phyloP scores from a whole-genome alignment of 148 eudicot genomes.

The Rhododendron ferrugineum region DNA sequence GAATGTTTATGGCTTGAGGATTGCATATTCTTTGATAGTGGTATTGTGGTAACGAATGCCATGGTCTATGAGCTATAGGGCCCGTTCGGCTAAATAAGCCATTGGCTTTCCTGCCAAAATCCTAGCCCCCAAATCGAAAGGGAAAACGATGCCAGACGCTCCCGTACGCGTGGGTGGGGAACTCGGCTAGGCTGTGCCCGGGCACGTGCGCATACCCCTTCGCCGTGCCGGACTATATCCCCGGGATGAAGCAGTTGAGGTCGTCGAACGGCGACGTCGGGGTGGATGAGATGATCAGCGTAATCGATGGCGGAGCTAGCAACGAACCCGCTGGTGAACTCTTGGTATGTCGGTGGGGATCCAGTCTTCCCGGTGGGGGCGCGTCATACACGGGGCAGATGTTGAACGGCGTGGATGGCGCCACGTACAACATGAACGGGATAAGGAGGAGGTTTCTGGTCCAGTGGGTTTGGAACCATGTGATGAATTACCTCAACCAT shows the following conservation, averaged over 20 bases:
- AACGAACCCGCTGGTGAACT: slow-evolving; percentile 73
- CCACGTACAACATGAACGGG: slow-evolving; percentile 84
- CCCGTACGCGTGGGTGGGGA: slow-evolving; percentile 94
- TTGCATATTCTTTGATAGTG: no score
- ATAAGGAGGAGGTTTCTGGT: no score
- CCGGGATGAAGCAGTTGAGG: slow-evolving; percentile 49
- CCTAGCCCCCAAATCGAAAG: no score
- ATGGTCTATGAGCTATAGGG: no score
- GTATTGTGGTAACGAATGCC: no score
- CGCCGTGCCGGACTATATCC: slow-evolving; percentile 60
- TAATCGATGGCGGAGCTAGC: slow-evolving; percentile 73
- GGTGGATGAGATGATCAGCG: slow-evolving; percentile 88
- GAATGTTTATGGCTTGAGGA: no score
- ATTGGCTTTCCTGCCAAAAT: no score
- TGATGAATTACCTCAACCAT: no score
- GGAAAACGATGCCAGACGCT: slow-evolving; percentile 22
- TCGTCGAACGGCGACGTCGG: slow-evolving; percentile 68
- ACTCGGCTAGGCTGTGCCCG: slow-evolving; percentile 67
- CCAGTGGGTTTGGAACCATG: no score
- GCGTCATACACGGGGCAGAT: slow-evolving; percentile 87
- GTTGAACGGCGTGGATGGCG: slow-evolving; percentile 68
- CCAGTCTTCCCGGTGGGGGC: slow-evolving; percentile 74
- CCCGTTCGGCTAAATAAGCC: no score
- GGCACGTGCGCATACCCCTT: slow-evolving; percentile 84
- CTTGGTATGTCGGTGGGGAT: slow-evolving; percentile 90